Evolutionary conservation across 2,329 filamentous ascomycete genomes (phyloP).

Genomic region (Albifimbria verrucaria): DNA sequence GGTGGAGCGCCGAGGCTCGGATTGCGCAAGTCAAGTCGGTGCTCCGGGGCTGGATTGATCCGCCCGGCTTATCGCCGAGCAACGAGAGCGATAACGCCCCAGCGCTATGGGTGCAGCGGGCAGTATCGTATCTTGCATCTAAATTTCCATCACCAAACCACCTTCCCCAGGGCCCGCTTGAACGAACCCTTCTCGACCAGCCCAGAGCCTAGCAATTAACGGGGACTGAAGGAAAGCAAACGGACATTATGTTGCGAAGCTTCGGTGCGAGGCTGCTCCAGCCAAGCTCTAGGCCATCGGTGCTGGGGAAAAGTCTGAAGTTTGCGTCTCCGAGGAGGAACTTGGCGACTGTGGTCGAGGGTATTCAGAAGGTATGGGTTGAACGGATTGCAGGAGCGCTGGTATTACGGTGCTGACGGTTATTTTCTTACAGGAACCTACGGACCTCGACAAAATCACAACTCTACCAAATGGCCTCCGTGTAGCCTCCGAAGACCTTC

Average conservation of each 20-base stretch:
- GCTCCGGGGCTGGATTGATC: conserved; percentile 23
- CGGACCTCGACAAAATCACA: conserved; percentile 82
- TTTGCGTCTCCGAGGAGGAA: conserved; percentile 18
- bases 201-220: too few species aligned
- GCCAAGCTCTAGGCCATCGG: conserved; percentile 19
- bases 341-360: conserved; percentile 33
- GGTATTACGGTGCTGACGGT: not conserved
- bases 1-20: too few species aligned
- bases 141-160: conserved; percentile 20
- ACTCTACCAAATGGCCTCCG: conserved; percentile 89
- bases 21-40: not conserved
- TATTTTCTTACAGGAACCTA: conserved; percentile 61
- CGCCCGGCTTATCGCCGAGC: conserved; percentile 20
- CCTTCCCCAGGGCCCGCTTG: too few species aligned
- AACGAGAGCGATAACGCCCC: conserved; percentile 5
- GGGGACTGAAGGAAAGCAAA: not conserved
- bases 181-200: too few species aligned
- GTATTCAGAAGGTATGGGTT: conserved; percentile 30
- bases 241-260: conserved; percentile 32
- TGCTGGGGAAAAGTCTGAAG: conserved; percentile 18
- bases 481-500: conserved; percentile 90
- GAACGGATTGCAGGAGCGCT: too few species aligned
- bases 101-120: conserved; percentile 8
- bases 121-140: conserved; percentile 10
- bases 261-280: conserved; percentile 29